A percentile compares a stretch with the other conserved stretches of the same genome.
These are phyloP conservation scores for Fusarium torreyae DNA, from an alignment of 2,329 filamentous ascomycete species.

Conservation along the genomic window DNA sequence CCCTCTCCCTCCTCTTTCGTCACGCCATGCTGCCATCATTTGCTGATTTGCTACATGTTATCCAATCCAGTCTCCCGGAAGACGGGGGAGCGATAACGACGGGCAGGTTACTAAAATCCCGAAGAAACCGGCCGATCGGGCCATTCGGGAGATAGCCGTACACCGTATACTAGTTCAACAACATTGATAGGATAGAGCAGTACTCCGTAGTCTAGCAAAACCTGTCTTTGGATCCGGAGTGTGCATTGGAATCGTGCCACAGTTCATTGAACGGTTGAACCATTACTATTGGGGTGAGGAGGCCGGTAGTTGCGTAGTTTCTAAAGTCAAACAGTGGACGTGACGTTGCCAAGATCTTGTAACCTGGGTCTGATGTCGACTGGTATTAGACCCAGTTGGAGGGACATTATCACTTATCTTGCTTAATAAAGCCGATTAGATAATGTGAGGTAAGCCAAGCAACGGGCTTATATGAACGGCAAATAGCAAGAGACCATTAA, in stretches of 20 bases:
- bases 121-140: slow-evolving; percentile 16
- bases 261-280: background rate
- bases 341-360: background rate
- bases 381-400: background rate
- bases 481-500: background rate
- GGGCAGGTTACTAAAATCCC: slow-evolving; percentile 7
- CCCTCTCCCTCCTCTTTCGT: slow-evolving; percentile 1
- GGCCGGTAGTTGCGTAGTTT: background rate
- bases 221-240: background rate
- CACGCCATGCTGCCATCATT: slow-evolving; percentile 18
- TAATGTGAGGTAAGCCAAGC: background rate
- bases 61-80: slow-evolving; percentile 1
- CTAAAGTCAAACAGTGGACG: background rate
- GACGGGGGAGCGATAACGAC: background rate
- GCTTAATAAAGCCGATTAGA: background rate
- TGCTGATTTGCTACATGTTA: background rate
- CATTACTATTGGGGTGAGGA: background rate
- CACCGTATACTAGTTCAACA: background rate
- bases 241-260: slow-evolving; percentile 1
- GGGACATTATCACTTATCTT: too few species aligned
- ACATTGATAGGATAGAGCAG: background rate
- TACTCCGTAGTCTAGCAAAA: background rate
- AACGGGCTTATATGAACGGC: background rate
- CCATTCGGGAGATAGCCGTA: slow-evolving; percentile 8
- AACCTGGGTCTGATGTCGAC: background rate